Evolutionary conservation across 169 alveolate genomes (phyloP), one percentile per base, ranked within the genome.

Genomic region (Perkinsus marinus): DNA sequence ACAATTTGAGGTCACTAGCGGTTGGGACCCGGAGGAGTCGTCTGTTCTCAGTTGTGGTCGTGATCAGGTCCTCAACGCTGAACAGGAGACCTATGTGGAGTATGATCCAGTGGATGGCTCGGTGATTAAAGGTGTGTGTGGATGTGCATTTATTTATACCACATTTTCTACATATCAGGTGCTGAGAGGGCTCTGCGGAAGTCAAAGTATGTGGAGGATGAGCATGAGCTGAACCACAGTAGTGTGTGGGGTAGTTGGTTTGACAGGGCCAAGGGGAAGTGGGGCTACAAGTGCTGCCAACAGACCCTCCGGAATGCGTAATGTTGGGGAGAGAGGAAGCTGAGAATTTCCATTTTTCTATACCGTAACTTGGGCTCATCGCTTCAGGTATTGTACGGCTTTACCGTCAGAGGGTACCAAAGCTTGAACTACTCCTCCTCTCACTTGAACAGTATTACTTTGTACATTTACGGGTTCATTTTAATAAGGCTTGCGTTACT

Each of bases 241-340:
- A 92, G 95, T 34, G 94, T 97, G 47, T 97, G 97, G 97, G 98
- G 98, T 39, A 95, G 97, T 26, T 96, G 93, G 92, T 97, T 95
- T 91, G 97, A 96, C 92, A 39, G 90, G 46, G 97, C 92, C 0
- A 92, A 90, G 46, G 93, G 93, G 22, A 95, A 93, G 68, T 97
- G 98, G 98, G 98, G 98, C 6, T 97, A 95, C 92, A 93, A 95
- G 93, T 97, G 98, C 92, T 97, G 98, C 92, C 37, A 46, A 17
- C 68, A 39, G 38, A 91, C 93, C 2, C 57, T 34, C 36, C 90
- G 92, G 43, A 90, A 43, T 0, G 92, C 93, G 30, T 92, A 93
- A 9, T 91, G 93, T 43, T 43, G 68, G 26, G 17, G 9, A 57
- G 79, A 19, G 79, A 10, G 46, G 46, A 10, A 3, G 3, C 46